Evolutionary conservation across 2,329 filamentous ascomycete species (phyloP).

Genomic region (Pyricularia grisea): DNA sequence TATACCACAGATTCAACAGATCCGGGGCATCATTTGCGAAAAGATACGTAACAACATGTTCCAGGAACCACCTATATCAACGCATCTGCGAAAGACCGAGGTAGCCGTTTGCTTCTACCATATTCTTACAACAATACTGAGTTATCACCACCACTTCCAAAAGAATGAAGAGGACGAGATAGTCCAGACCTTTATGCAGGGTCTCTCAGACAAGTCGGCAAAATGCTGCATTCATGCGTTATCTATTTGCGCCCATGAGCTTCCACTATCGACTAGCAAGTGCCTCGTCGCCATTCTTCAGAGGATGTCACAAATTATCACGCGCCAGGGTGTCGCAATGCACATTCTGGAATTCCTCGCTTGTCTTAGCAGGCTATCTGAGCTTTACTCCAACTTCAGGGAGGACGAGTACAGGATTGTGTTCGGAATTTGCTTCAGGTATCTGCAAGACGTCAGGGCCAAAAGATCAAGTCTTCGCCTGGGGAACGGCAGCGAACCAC

Average conservation of each 20-base stretch:
- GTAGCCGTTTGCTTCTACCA: conserved; percentile 85
- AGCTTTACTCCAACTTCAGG: conserved; percentile 79
- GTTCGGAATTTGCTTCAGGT: conserved; percentile 91
- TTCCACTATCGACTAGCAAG: conserved; percentile 80
- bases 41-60: conserved; percentile 71
- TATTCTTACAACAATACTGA: conserved; percentile 75
- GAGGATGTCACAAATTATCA: conserved; percentile 94
- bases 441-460: conserved; percentile 80
- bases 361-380: conserved; percentile 72
- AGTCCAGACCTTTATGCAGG: conserved; percentile 75
- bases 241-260: conserved; percentile 89
- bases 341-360: conserved; percentile 96
- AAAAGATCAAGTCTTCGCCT: conserved; percentile 28
- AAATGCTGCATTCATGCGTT: conserved; percentile 92
- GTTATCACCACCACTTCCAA: conserved; percentile 78
- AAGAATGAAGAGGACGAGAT: conserved; percentile 85
- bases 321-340: conserved; percentile 80
- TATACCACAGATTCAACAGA: conserved; percentile 62
- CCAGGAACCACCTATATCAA: conserved; percentile 70
- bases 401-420: conserved; percentile 90
- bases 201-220: conserved; percentile 79
- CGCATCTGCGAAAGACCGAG: conserved; percentile 76
- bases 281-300: conserved; percentile 77
- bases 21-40: conserved; percentile 71
- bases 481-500: conserved; percentile 26